These are phyloP conservation scores for Monosporozyma solicola DNA, from an alignment of 805 yeast genomes.

Conservation along the genomic window DNA sequence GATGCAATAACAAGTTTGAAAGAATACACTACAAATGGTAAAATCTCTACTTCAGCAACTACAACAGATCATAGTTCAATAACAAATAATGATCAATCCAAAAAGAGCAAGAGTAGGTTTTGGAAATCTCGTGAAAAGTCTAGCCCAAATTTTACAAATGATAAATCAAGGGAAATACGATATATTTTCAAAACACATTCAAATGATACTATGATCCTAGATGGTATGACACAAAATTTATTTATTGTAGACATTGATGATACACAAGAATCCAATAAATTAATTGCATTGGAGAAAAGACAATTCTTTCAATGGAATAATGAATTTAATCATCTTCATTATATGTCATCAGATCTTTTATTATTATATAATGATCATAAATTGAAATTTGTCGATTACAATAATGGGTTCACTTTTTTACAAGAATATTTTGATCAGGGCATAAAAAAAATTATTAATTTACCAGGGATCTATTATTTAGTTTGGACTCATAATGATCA, in stretches of 20 bases:
- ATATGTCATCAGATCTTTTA: slow-evolving; percentile 15
- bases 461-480: slow-evolving; percentile 13
- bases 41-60: neutral
- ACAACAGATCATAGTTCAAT: neutral
- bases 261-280: slow-evolving; percentile 3
- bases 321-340: slow-evolving; percentile 12
- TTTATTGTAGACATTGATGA: slow-evolving; percentile 4
- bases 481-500: slow-evolving; percentile 17
- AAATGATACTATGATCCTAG: slow-evolving; percentile 11
- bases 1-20: slow-evolving; percentile 14
- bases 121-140: slow-evolving; percentile 1
- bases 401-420: slow-evolving; percentile 22
- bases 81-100: neutral
- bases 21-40: neutral
- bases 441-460: slow-evolving; percentile 12
- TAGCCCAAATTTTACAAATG: neutral
- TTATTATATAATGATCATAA: slow-evolving; percentile 11
- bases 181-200: slow-evolving; percentile 12
- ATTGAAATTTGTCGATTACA: slow-evolving; percentile 20
- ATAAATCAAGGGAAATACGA: slow-evolving; percentile 4
- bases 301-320: slow-evolving; percentile 17
- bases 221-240: slow-evolving; percentile 13
- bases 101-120: neutral
- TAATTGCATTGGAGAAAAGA: slow-evolving; percentile 11
- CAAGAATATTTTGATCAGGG: slow-evolving; percentile 16